Evolutionary conservation across 768 basidiomycete genomes (phyloP).

Genomic region (Lepiota subincarnata): DNA sequence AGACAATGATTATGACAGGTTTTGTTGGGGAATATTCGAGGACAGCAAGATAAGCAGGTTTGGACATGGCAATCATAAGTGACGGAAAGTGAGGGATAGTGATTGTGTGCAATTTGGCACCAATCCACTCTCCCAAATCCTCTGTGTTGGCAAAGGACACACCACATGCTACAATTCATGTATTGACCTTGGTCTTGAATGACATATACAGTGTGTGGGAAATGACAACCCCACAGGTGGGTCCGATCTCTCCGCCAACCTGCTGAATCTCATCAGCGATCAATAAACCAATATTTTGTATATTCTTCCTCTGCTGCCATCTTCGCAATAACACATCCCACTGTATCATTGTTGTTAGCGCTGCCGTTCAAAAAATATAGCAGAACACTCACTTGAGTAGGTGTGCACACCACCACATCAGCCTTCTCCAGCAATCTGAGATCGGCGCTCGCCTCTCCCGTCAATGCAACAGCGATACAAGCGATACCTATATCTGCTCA

Average conservation of each 20-base stretch:
- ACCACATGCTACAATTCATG: slow-evolving; percentile 90
- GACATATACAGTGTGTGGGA: slow-evolving; percentile 97
- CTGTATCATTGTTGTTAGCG: slow-evolving; percentile 30
- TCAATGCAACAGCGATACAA: slow-evolving; percentile 83
- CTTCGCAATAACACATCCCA: slow-evolving; percentile 94
- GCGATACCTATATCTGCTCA: too few relatives aligned
- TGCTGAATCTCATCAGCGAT: slow-evolving; percentile 96
- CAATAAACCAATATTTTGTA: slow-evolving; percentile 86
- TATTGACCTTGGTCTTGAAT: slow-evolving; percentile 88
- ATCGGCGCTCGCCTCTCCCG: slow-evolving; percentile 93
- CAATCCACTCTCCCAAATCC: slow-evolving; percentile 98
- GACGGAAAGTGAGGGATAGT: slow-evolving; percentile 97
- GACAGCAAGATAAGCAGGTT: slow-evolving; percentile 93
- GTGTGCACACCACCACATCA: slow-evolving; percentile 93
- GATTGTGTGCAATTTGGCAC: slow-evolving; percentile 86
- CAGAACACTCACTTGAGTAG: slow-evolving; percentile 61
- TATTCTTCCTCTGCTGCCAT: slow-evolving; percentile 97
- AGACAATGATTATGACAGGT: slow-evolving; percentile 90
- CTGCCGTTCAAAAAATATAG: slow-evolving; percentile 8
- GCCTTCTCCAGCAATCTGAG: slow-evolving; percentile 85
- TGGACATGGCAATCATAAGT: slow-evolving; percentile 98
- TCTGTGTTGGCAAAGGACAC: slow-evolving; percentile 97
- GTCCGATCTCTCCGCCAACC: slow-evolving; percentile 91
- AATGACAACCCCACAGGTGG: slow-evolving; percentile 95
- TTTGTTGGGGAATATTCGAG: slow-evolving; percentile 80